phyloP scores from a whole-genome alignment of 2,329 filamentous ascomycete genomes.

The Talaromyces marneffei region DNA sequence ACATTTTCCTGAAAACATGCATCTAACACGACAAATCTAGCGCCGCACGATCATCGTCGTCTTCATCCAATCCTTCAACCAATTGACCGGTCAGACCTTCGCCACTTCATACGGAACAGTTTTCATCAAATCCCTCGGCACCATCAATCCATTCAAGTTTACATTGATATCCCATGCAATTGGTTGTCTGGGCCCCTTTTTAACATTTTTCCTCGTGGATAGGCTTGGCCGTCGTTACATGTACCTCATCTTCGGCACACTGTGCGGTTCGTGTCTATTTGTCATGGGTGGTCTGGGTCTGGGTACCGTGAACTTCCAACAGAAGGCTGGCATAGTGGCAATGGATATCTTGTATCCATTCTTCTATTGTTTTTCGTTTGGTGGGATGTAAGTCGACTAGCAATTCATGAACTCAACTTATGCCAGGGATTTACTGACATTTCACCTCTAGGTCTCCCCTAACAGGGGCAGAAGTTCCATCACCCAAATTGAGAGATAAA shows the following conservation, averaged over 20 bases:
- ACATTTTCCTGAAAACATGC: too few species aligned
- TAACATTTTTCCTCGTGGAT: conserved; percentile 13
- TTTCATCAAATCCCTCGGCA: not conserved
- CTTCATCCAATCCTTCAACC: conserved; percentile 15
- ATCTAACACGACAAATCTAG: too few species aligned
- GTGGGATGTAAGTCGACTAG: not conserved
- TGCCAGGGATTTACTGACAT: too few species aligned
- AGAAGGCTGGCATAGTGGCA: not conserved
- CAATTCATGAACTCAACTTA: too few species aligned
- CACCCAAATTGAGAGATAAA: not conserved
- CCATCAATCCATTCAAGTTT: not conserved
- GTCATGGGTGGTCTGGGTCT: not conserved
- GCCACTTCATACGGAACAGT: not conserved
- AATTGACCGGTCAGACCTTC: not conserved
- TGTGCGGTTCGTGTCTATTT: conserved; percentile 5
- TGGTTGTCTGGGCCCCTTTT: conserved; percentile 4
- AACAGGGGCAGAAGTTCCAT: not conserved
- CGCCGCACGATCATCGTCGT: not conserved
- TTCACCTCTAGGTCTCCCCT: not conserved
- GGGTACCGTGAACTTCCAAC: not conserved
- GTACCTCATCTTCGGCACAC: conserved; percentile 12
- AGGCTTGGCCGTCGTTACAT: conserved; percentile 10
- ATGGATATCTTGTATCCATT: not conserved
- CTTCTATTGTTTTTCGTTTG: not conserved
- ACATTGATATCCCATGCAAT: not conserved